Evolutionary conservation across 148 eudicot genomes (phyloP), one percentile per base, ranked within the genome.

Genomic region (Camellia granthamiana): DNA sequence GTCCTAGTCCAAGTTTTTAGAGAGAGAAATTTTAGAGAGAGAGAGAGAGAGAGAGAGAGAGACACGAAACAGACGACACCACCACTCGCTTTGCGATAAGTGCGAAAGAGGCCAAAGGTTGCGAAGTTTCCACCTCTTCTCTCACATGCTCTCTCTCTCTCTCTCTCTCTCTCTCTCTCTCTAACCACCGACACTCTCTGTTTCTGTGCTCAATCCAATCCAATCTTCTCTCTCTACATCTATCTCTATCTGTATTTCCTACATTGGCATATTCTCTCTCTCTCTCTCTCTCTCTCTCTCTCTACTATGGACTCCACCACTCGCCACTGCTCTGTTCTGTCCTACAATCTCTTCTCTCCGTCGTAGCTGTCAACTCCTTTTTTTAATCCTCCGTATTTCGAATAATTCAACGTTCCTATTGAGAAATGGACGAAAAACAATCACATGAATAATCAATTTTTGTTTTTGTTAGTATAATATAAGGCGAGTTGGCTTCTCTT

Each of bases 401-500:
- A 77, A 51, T 23, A 47, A 21, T 67, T 41, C 49, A 30, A 51
- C 19, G 8, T 6, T 19, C 43, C 41, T 13, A 0, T 49, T 30
- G 46, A 7, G 79, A 54, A 78, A 62, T 16, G 51, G 61, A 68
- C 41, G 54, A 68, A n/a, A 3, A n/a, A 3, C 58, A 54, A 55
- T 59, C 64, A 56, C 74, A 42, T 56, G 51, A 67, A 51, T 77
- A 16, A 21, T 46, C 44, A 52, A 69, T 1, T 30, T 30, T 30
- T 30, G 52, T 49, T 4, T 49, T 4, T 42, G 7, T 0, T 42
- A 5, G 0, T 74, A 41, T 66, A 41, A 30, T 30, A 30, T 30
- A 21, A 73, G 42, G 58, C 67, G n/a, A 44, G 58, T 63, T 77
- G 6, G 69, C 44, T 77, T 47, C 79, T 77, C 79, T 77, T 21